Base-by-base conservation (phyloP, 345 rosid genomes). In the Citrus maxima region DNA sequence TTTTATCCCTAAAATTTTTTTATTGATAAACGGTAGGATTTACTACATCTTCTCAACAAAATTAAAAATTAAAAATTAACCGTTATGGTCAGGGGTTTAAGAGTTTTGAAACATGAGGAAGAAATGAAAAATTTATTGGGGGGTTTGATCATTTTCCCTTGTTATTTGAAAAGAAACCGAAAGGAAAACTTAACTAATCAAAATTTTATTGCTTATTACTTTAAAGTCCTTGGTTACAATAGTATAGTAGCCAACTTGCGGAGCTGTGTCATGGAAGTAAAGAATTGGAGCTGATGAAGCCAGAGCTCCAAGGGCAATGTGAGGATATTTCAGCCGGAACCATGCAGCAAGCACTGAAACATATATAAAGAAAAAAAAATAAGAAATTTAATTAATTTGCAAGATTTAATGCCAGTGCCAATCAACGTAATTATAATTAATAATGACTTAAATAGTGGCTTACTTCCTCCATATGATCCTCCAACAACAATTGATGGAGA, bases 381-480 rank as follows among this genome's bases (percentile, higher is more conserved):
- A 63, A 37, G n/a, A 12, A 35, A 28, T 6, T 37, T 0, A 24
- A 8, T 9, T 10, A 60, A n/a, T 27, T 60, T 25, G 64, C 25
- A 42, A 0, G 51, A 42, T 42, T 42, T 42, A 42, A 3, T 42
- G 51, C 2, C 12, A 42, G 51, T 42, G 13, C 14, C 3, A 42
- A 42, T 42, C 51, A 42, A 42, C 51, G 51, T 42, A 42, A 42
- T 12, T 42, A 12, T 42, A 42, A 10, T 25, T 4, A 60, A 3
- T 25, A 60, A 12, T 28, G 21, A 51, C 5, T 42, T 51, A 51
- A 51, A 14, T 51, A 49, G 63, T 4, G 3, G 73, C 83, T 70
- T 88, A 92, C 96, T 88, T 88, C 96, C 96, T 3, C 96, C 91
- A 8, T 90, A 92, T 7, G 93, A 92, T 86, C 90, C 97, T 79